Conservation (phyloP, 2,329 filamentous ascomycete genomes). For the Septoria linicola region DNA sequence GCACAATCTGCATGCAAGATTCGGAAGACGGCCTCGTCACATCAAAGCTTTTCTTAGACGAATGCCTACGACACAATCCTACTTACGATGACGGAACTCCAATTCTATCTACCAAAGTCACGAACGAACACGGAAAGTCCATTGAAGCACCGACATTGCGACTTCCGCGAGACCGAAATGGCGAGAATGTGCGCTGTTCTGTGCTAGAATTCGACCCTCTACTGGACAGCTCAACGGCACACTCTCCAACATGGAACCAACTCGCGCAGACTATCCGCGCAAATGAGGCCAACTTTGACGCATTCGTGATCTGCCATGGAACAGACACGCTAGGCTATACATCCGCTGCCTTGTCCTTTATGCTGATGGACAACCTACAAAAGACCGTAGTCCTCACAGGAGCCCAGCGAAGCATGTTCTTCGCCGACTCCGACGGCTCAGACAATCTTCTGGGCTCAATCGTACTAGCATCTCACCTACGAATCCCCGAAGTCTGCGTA, state of each 20-base stretch:
- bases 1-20: conserved; percentile 87
- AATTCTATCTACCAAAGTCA: conserved; percentile 30
- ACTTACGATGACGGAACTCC: conserved; percentile 79
- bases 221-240: conserved; percentile 87
- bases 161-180: conserved; percentile 77
- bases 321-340: conserved; percentile 88
- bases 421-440: conserved; percentile 85
- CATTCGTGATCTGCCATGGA: conserved; percentile 86
- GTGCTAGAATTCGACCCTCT: conserved; percentile 81
- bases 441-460: conserved; percentile 86
- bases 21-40: conserved; percentile 78
- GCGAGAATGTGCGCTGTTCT: conserved; percentile 76
- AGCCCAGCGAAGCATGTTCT: conserved; percentile 74
- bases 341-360: conserved; percentile 86
- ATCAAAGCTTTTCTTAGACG: conserved; percentile 69
- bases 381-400: conserved; percentile 85
- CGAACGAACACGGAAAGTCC: conserved; percentile 29
- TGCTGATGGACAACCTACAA: conserved; percentile 77
- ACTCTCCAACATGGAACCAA: conserved; percentile 79
- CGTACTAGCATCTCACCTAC: conserved; percentile 87
- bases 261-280: conserved; percentile 76
- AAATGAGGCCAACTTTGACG: conserved; percentile 87
- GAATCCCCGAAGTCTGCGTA: conserved; percentile 87
- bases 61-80: conserved; percentile 76
- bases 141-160: conserved; percentile 63